Percentiles rank a stretch among this genome's conserved stretches.
Conservation (phyloP, 257 asterid genomes). For the Przewalskia tangutica region DNA sequence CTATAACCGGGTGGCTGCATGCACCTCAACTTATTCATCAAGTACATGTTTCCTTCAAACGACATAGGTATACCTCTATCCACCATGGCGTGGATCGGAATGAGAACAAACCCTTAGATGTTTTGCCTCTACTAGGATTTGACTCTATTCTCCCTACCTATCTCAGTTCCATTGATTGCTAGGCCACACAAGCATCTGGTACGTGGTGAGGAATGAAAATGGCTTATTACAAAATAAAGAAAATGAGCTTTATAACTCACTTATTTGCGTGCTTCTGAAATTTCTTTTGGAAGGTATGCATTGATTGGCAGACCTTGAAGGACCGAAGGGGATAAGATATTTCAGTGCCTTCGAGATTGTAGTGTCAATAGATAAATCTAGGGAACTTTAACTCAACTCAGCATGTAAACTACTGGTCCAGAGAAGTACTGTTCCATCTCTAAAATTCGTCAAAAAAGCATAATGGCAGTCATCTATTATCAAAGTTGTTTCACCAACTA, state of each 20-base stretch:
- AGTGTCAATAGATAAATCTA: background rate
- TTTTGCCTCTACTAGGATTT: background rate
- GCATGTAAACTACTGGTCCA: background rate
- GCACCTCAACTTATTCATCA: too few species aligned
- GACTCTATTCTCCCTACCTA: background rate
- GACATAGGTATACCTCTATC: too few species aligned
- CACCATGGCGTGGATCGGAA: too few species aligned
- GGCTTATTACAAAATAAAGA: too few species aligned
- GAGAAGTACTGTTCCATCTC: background rate
- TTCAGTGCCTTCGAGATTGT: background rate
- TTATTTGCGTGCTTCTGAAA: background rate
- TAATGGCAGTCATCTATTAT: background rate
- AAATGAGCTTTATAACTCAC: too few species aligned
- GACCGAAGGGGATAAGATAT: background rate
- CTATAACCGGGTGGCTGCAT: too few species aligned
- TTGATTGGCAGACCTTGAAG: background rate
- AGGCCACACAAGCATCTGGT: background rate
- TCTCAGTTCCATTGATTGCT: background rate
- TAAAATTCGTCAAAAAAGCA: background rate
- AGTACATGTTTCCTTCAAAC: too few species aligned
- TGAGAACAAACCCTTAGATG: background rate
- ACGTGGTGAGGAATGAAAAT: too few species aligned
- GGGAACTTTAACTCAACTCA: background rate
- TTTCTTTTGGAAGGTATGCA: background rate
- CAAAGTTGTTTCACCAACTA: background rate